Conservation (phyloP, 78 protist genomes). For the Chrysochromulina parva region DNA sequence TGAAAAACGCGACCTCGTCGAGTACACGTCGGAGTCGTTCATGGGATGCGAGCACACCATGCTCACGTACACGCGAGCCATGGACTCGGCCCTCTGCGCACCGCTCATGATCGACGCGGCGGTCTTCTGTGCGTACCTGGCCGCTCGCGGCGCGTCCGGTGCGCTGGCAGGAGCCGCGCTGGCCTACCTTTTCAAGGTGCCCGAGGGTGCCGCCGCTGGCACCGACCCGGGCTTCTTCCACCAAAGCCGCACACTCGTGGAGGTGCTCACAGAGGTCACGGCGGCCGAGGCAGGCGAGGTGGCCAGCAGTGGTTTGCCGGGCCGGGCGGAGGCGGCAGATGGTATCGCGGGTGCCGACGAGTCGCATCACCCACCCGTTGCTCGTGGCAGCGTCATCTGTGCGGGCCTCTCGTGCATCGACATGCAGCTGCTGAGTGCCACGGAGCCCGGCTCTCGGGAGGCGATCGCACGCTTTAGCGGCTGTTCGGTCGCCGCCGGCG, state of each 20-base stretch:
- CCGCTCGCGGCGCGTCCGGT: no score
- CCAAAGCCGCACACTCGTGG: background rate
- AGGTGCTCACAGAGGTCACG: background rate
- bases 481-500: background rate
- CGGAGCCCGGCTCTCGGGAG: background rate
- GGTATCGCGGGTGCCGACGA: no score
- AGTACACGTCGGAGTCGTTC: background rate
- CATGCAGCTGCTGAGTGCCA: background rate
- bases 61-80: background rate
- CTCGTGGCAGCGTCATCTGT: background rate
- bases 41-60: background rate
- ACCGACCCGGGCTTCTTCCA: background rate
- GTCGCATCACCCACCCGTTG: no score
- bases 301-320: no score
- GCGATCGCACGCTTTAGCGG: background rate
- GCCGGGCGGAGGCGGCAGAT: no score
- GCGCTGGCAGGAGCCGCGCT: background rate
- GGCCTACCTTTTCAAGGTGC: background rate
- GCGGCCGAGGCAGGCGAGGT: no score
- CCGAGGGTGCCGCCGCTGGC: background rate
- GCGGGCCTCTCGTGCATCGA: background rate
- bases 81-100: slow-evolving; percentile 3
- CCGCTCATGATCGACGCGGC: background rate
- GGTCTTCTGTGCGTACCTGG: background rate
- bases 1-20: background rate